phyloP scores from a whole-genome alignment of 1,284 basidiomycete species.

The Hypsizygus ulmarius region DNA sequence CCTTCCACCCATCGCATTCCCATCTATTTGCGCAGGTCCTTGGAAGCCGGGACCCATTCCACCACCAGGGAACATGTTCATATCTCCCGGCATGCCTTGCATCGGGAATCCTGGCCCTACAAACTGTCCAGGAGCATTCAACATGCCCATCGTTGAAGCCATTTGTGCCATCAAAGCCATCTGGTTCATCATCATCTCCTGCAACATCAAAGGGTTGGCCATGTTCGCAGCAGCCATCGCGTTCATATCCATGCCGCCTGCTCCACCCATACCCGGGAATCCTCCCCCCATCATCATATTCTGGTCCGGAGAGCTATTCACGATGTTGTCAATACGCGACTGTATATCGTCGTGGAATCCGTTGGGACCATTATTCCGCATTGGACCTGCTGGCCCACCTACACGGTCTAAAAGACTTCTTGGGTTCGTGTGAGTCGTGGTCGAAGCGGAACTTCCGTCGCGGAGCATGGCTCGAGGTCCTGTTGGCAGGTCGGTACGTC shows the following conservation, averaged over 20 bases:
- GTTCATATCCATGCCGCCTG: slow-evolving; percentile 63
- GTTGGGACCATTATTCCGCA: slow-evolving; percentile 27
- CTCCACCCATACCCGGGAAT: slow-evolving; percentile 45
- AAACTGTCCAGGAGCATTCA: slow-evolving; percentile 56
- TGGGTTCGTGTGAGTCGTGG: slow-evolving; percentile 31
- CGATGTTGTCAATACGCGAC: slow-evolving; percentile 74
- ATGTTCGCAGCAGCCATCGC: slow-evolving; percentile 44
- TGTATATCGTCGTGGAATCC: slow-evolving; percentile 67
- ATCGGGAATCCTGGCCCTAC: slow-evolving; percentile 53
- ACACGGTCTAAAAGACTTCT: slow-evolving; percentile 75
- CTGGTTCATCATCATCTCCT: slow-evolving; percentile 84
- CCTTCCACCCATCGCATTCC: slow-evolving; percentile 28
- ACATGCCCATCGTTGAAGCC: slow-evolving; percentile 70
- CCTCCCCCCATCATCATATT: slow-evolving; percentile 59
- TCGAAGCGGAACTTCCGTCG: slow-evolving; percentile 33
- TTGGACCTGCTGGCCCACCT: slow-evolving; percentile 47
- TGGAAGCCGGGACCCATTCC: slow-evolving; percentile 45
- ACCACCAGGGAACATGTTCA: slow-evolving; percentile 45
- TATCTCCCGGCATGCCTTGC: slow-evolving; percentile 56
- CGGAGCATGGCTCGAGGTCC: slow-evolving; percentile 78
- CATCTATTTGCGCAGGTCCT: slow-evolving; percentile 25
- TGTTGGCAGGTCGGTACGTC: slow-evolving; percentile 72
- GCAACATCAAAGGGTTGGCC: slow-evolving; percentile 68
- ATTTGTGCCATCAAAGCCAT: slow-evolving; percentile 85
- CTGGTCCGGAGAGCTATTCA: slow-evolving; percentile 49